Evolutionary conservation across 2,329 filamentous ascomycete species (phyloP).

Genomic region (Cercospora sp.): DNA sequence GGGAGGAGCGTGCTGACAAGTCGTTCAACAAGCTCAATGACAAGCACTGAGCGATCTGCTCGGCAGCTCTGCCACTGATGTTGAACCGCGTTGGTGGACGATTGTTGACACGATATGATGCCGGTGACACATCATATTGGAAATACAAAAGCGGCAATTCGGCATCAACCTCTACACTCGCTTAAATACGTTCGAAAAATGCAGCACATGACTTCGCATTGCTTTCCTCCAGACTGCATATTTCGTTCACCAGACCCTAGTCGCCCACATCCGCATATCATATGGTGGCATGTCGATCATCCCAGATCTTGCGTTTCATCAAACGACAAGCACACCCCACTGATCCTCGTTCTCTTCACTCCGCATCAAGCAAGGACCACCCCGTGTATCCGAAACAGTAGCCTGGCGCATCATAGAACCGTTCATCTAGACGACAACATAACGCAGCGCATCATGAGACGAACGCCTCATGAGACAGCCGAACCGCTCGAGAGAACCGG

Average conservation of each 20-base stretch:
- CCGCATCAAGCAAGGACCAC: not conserved
- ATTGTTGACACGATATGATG: not conserved
- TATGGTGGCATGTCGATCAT: not conserved
- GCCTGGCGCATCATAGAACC: not conserved
- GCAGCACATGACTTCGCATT: not conserved
- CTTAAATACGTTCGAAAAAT: not conserved
- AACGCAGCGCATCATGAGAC: not conserved
- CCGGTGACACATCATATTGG: not conserved
- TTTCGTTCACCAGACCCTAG: not conserved
- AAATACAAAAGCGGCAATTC: not conserved
- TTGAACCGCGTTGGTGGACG: not conserved
- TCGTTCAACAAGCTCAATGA: not conserved
- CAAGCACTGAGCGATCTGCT: not conserved
- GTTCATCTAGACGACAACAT: not conserved
- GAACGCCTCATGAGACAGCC: not conserved
- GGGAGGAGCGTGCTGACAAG: slow-evolving; percentile 68
- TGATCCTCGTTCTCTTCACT: not conserved
- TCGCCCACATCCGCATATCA: not conserved
- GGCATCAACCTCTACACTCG: not conserved
- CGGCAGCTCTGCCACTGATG: not conserved
- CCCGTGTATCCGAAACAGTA: not conserved
- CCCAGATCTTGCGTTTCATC: not conserved
- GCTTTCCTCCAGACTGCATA: not conserved
- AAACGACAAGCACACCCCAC: not conserved
- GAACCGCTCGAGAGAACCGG: not conserved